Evolutionary conservation across 768 basidiomycete species (phyloP).

Genomic region (Tricholoma terreum): DNA sequence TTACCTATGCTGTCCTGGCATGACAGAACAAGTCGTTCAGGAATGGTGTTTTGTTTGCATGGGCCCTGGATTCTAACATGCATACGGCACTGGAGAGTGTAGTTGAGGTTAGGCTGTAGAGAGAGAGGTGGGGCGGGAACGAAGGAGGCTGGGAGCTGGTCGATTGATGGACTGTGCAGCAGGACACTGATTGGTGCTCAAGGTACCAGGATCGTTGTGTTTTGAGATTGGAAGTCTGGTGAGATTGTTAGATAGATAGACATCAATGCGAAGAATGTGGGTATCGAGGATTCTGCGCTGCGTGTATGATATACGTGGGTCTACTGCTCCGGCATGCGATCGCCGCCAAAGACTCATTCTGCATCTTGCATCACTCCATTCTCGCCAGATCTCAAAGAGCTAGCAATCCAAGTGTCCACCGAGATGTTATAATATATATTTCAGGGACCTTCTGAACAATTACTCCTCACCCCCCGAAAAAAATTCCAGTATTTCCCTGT

Average conservation of each 20-base stretch:
- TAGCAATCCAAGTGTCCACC: too few relatives aligned
- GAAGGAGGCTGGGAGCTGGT: slow-evolving; percentile 81
- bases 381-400: too few relatives aligned
- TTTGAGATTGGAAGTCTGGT: slow-evolving; percentile 99
- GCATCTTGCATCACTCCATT: slow-evolving; percentile 71
- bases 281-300: slow-evolving; percentile 21
- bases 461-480: too few relatives aligned
- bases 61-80: slow-evolving; percentile 94
- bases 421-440: too few relatives aligned
- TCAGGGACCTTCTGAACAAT: too few relatives aligned
- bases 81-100: slow-evolving; percentile 92
- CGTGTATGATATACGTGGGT: slow-evolving; percentile 46
- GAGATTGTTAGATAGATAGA: slow-evolving; percentile 93
- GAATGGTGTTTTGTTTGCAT: slow-evolving; percentile 87
- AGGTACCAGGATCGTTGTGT: slow-evolving; percentile 89
- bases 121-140: slow-evolving; percentile 67
- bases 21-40: slow-evolving; percentile 99
- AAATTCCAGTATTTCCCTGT: too few relatives aligned
- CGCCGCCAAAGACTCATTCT: slow-evolving; percentile 84
- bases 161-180: slow-evolving; percentile 81
- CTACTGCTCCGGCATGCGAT: slow-evolving; percentile 92
- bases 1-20: slow-evolving; percentile 95
- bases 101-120: slow-evolving; percentile 75
- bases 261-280: slow-evolving; percentile 88
- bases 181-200: slow-evolving; percentile 83